These are phyloP conservation scores for Sugiyamaella japonica DNA, from an alignment of 1,139 yeast genomes.

Conservation along the genomic window DNA sequence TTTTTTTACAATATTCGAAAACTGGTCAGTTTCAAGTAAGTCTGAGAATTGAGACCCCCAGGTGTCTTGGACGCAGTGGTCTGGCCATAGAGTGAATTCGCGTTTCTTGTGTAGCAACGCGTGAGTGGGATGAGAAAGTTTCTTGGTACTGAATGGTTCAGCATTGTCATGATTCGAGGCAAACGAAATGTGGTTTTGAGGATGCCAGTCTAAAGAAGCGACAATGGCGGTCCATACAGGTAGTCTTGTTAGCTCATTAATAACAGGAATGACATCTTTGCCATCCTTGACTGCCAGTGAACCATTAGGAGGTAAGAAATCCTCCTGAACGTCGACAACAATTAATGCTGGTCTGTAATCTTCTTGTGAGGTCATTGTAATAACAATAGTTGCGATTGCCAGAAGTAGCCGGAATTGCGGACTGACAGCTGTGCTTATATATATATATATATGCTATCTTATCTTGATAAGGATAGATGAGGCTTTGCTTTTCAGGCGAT, in stretches of 20 bases:
- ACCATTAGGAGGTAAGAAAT: slow-evolving; percentile 78
- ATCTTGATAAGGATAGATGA: not conserved
- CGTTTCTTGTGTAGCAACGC: slow-evolving; percentile 36
- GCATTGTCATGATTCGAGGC: slow-evolving; percentile 62
- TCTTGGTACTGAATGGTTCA: slow-evolving; percentile 53
- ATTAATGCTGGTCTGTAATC: slow-evolving; percentile 47
- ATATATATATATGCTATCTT: not conserved
- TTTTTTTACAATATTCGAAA: slow-evolving; percentile 53
- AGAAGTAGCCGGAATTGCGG: not conserved
- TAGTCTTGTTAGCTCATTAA: slow-evolving; percentile 48
- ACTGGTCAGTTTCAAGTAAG: slow-evolving; percentile 42
- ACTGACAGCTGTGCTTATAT: not conserved
- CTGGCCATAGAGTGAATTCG: slow-evolving; percentile 69
- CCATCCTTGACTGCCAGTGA: slow-evolving; percentile 73
- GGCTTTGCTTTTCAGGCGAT: not conserved
- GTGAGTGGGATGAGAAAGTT: slow-evolving; percentile 50
- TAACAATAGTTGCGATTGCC: not conserved
- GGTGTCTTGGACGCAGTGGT: slow-evolving; percentile 76
- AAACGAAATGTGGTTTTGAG: slow-evolving; percentile 72
- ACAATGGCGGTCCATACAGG: slow-evolving; percentile 60
- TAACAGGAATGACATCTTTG: slow-evolving; percentile 53
- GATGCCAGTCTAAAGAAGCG: slow-evolving; percentile 91
- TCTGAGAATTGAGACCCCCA: slow-evolving; percentile 65
- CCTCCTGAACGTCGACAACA: slow-evolving; percentile 80
- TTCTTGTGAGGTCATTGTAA: not conserved